Base-by-base conservation (phyloP, 2,329 filamentous ascomycete species). In the Clarireedia homoeocarpa region DNA sequence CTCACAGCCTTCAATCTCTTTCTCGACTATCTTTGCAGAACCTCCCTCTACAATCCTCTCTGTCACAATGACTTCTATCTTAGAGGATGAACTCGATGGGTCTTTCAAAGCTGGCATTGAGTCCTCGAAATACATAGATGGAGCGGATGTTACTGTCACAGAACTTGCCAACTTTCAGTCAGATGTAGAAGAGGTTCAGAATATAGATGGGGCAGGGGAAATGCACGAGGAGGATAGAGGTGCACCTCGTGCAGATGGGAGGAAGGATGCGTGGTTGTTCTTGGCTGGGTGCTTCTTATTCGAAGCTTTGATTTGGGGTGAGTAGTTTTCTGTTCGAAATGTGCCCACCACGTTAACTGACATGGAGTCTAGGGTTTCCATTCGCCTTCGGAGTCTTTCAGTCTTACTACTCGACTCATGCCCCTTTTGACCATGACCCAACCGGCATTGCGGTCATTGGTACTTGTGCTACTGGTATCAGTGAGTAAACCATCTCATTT, bases 231-330 rank as follows among this genome's bases (percentile, higher is more conserved):
- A 40, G 24, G 30, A 20, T 9, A 45, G 4, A 5, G 47, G 23
- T 23, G 7, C 62, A 10, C 73, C 77, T 2, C 72, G 68, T n/a
- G 71, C 72, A 2, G 79, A 81, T 63, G 66, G 71, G 12, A 78
- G 78, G 1, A 76, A 71, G 63, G 72, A 75, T 52, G 78, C 79
- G 4, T 80, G 76, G 74, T 58, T 78, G 1, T 77, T 80, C 51
- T 66, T 82, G 14, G 69, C 71, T 12, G 73, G 71, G 2, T 77
- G 76, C 61, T 80, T 79, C 60, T 66, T 79, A 48, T 71, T 82
- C 10, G 79, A 83, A 57, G 72, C 75, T 24, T 67, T 80, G 17
- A 71, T 80, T 26, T 82, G 77, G 78, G 77, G 77, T 77, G 61
- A 59, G 68, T 59, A 12, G 56, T 27, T 2, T 2, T 14, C 6